These are phyloP conservation scores for Gnomoniopsis sp. DNA, from an alignment of 2,329 filamentous ascomycete species.

Conservation along the genomic window DNA sequence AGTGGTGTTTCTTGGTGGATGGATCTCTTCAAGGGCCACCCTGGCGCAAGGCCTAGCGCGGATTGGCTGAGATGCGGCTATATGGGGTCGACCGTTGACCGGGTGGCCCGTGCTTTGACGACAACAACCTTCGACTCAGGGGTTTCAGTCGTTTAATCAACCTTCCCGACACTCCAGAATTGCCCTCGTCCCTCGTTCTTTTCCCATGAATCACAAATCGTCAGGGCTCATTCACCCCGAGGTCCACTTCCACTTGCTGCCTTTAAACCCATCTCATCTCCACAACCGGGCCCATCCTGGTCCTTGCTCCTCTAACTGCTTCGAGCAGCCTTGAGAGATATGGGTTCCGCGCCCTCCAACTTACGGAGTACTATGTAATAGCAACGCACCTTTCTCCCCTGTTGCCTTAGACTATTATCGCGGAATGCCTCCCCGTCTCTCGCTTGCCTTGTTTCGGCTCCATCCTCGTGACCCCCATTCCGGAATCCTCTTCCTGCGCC, in stretches of 20 bases:
- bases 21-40: not conserved
- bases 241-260: not conserved
- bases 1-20: not conserved
- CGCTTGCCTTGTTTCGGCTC: not conserved
- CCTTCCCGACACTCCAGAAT: not conserved
- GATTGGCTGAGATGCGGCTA: not conserved
- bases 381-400: not conserved
- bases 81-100: not conserved
- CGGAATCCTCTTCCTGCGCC: conserved; percentile 2
- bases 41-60: not conserved
- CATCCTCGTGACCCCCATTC: not conserved
- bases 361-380: not conserved
- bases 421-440: not conserved
- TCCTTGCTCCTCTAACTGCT: not conserved
- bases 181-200: not conserved
- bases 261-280: not conserved
- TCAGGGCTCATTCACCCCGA: not conserved
- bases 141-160: not conserved
- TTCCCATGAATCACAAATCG: not conserved
- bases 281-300: not conserved
- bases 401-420: not conserved
- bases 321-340: not conserved
- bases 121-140: not conserved
- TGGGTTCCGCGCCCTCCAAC: not conserved
- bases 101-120: not conserved